These are phyloP conservation scores for Pythium periplocum DNA, from an alignment of 352 stramenopile genomes.

Conservation along the genomic window DNA sequence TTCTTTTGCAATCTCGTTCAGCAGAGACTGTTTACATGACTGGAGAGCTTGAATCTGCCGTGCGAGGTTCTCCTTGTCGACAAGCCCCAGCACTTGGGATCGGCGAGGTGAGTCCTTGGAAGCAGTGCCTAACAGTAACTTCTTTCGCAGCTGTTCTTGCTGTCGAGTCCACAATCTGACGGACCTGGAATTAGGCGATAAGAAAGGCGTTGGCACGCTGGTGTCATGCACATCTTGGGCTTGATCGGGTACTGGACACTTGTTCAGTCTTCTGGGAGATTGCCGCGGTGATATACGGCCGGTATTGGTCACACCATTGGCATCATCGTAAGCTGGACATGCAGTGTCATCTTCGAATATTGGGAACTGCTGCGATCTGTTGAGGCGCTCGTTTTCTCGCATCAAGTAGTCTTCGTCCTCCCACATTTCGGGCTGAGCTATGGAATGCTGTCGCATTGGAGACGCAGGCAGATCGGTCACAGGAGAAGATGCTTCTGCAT, in stretches of 20 bases:
- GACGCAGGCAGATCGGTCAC: too few relatives aligned
- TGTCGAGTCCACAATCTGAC: slow-evolving; percentile 8
- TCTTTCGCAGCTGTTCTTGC: slow-evolving; percentile 1
- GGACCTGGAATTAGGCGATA: slow-evolving; percentile 2
- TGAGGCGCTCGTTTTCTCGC: too few relatives aligned
- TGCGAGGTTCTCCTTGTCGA: slow-evolving; percentile 37
- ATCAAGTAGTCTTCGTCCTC: too few relatives aligned
- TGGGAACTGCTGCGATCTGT: slow-evolving; percentile 18
- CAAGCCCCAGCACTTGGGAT: slow-evolving; percentile 19
- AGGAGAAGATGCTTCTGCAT: too few relatives aligned
- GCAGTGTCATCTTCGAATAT: slow-evolving; percentile 56
- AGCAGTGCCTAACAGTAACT: neutral
- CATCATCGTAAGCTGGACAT: slow-evolving; percentile 58
- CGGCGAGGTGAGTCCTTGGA: slow-evolving; percentile 5
- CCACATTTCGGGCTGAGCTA: too few relatives aligned
- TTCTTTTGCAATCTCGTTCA: slow-evolving; percentile 56
- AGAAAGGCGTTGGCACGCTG: neutral
- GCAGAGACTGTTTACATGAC: slow-evolving; percentile 57
- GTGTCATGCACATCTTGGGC: too few relatives aligned
- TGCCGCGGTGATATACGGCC: too few relatives aligned
- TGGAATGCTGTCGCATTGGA: too few relatives aligned
- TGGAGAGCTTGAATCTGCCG: slow-evolving; percentile 56
- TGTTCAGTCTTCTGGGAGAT: too few relatives aligned
- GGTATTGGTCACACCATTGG: too few relatives aligned
- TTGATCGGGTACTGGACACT: too few relatives aligned